Base-by-base conservation (phyloP, 2,329 filamentous ascomycete species). In the Emericellopsis atlantica region DNA sequence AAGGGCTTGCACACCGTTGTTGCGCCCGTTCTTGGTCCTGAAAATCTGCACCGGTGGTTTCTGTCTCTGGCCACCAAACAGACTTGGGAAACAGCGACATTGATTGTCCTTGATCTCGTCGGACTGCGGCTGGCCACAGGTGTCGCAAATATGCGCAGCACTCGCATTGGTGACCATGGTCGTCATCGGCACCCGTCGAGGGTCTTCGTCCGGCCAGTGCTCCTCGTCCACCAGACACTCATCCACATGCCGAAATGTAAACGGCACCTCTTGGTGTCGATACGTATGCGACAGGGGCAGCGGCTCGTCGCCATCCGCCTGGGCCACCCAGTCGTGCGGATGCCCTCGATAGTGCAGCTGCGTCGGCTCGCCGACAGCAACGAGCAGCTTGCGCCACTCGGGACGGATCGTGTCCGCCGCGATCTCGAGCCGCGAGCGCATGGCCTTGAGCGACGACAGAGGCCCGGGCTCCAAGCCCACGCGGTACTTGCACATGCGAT, bases 401-500 rank as follows among this genome's bases (percentile, higher is more conserved):
- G 69, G 69, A 43, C 71, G 69, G 35, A 72, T 51, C 1, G 68
- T 72, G 43, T 73, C 69, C 2, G 70, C 69, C 2, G 68, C 67
- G 7, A 72, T 62, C 48, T 73, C 68, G n/a, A 75, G 60, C 14
- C 68, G 60, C 23, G 65, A 61, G 33, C 33, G 33, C n/a, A 35
- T 15, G 18, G n/a, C 18, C 33, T 60, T 54, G 8, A 73, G 49
- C 26, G 56, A 57, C 14, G 58, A 57, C 6, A 76, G 56, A 34
- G 65, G 62, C 5, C 32, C 24, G 9, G 26, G 9, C 16, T 37
- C 26, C 48, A 76, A 74, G 5, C 67, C 68, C 1, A 69, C 66
- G 35, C 72, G 65, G 49, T 76, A 76, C 49, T 77, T 77, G 65
- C 72, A 76, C 52, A 76, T 73, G 7, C 72, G 63, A 51, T 76